Evolutionary conservation across 2,329 filamentous ascomycete genomes (phyloP).

Genomic region (Bipolaris oryzae): DNA sequence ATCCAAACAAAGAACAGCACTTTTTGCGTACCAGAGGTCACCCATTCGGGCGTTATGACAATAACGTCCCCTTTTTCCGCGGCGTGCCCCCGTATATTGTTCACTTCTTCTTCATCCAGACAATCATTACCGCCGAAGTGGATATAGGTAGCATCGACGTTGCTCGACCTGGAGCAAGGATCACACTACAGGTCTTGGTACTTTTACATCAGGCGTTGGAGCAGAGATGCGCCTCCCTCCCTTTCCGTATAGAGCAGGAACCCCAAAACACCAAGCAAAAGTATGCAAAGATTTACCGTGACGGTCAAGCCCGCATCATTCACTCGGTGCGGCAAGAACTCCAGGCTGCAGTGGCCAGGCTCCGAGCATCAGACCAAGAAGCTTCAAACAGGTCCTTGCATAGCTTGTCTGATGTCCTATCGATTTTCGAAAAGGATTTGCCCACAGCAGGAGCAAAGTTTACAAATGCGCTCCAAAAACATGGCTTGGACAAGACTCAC

Average conservation of each 20-base stretch:
- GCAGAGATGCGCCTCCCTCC: constrained; percentile 27
- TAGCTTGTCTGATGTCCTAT: constrained; percentile 19
- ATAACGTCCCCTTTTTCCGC: constrained; percentile 36
- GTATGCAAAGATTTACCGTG: constrained; percentile 52
- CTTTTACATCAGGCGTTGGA: constrained; percentile 34
- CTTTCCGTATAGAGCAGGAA: constrained; percentile 6
- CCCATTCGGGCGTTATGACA: constrained; percentile 43
- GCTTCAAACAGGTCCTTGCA: constrained; percentile 19
- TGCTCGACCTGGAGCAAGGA: constrained; percentile 21
- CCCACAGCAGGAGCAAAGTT: constrained; percentile 16
- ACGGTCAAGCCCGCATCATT: constrained; percentile 46
- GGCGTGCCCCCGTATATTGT: constrained; percentile 45
- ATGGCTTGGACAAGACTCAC: constrained; percentile 13
- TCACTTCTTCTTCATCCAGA: constrained; percentile 39
- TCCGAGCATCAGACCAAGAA: constrained; percentile 6
- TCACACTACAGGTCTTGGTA: constrained; percentile 32
- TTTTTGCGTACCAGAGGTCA: constrained; percentile 42
- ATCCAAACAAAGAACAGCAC: constrained; percentile 38
- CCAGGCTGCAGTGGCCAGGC: constrained; percentile 16
- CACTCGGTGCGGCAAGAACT: constrained; percentile 33
- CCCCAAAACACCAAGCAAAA: constrained; percentile 47
- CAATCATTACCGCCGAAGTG: constrained; percentile 28
- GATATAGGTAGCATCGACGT: constrained; percentile 18
- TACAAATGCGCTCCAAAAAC: constrained; percentile 16
- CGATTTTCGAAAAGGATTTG: constrained; percentile 17